These are phyloP conservation scores for Tricholoma saponaceum DNA, from an alignment of 768 basidiomycete genomes.

Conservation along the genomic window DNA sequence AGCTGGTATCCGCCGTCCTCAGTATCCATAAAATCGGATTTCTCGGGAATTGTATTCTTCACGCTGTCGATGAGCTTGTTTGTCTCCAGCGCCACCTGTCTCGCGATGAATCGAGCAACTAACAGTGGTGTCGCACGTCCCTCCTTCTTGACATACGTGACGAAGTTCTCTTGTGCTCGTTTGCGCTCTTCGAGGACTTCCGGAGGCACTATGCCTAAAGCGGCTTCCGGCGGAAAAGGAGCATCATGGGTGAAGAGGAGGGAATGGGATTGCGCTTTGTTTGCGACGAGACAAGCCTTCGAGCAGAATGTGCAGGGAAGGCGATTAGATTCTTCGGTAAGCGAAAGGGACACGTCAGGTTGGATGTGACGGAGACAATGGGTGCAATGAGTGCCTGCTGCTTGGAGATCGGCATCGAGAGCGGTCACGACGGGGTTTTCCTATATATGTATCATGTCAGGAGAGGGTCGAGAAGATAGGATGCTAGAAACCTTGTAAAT, in stretches of 20 bases:
- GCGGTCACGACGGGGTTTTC: constrained; percentile 70
- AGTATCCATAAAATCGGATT: constrained; percentile 42
- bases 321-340: constrained; percentile 41
- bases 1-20: constrained; percentile 55
- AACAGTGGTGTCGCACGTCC: constrained; percentile 46
- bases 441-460: constrained; percentile 32
- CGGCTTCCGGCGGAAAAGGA: constrained; percentile 49
- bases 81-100: constrained; percentile 65
- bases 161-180: constrained; percentile 57
- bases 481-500: constrained; percentile 62
- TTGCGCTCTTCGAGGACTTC: constrained; percentile 40
- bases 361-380: constrained; percentile 66
- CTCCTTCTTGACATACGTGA: constrained; percentile 49
- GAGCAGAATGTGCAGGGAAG: constrained; percentile 72
- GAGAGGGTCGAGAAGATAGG: constrained; percentile 1
- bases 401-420: constrained; percentile 69
- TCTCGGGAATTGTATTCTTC: constrained; percentile 18
- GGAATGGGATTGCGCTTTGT: constrained; percentile 57
- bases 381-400: constrained; percentile 63
- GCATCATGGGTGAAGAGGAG: constrained; percentile 70
- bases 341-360: constrained; percentile 37
- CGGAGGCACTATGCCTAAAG: constrained; percentile 21
- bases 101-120: constrained; percentile 66
- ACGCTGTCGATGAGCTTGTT: constrained; percentile 42
- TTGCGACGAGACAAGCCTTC: constrained; percentile 51